Base-by-base conservation (phyloP, 306 rosid genomes). In the Crotalaria pallida region DNA sequence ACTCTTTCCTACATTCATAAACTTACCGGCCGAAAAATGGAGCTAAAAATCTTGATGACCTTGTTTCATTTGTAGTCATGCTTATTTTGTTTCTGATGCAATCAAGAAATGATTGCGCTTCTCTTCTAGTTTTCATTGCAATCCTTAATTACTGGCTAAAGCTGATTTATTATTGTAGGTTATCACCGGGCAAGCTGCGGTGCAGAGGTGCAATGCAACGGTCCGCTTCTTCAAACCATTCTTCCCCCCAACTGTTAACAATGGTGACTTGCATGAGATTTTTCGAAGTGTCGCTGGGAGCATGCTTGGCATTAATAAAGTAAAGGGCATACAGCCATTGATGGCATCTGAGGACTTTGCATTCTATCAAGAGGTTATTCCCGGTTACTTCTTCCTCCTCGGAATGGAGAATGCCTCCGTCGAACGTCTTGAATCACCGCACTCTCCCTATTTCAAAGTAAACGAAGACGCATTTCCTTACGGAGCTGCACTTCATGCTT, bases 401-500 rank as follows among this genome's bases (percentile, higher is more conserved):
- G 96, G 99, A 62, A 94, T 94, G 96, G 74, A 83, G 75, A 71
- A 80, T 26, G 60, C 74, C 22, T 67, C 78, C 1, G 29, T 49
- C 12, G 97, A 82, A 75, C 78, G 13, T 51, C 79, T 82, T 64
- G 73, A 79, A 13, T 56, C 79, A 0, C 78, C 18, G 15, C 99
- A 94, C 75, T 81, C 92, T 1, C 88, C 97, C 5, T 50, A 80
- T 80, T 91, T 81, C 82, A 80, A 61, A 64, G 23, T 91, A 78
- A 91, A 94, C 3, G 99, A 94, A 84, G 96, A 87, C 31, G 91
- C 59, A 38, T 85, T 94, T 69, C 88, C 92, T 60, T 89, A 85
- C 58, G 99, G 99, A 34, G 99, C 97, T 73, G 96, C 99, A 26
- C 91, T 94, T 75, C 97, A 91, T 49, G 96, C 99, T 10, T 86